Evolutionary conservation across 257 asterid species (phyloP), one percentile per base, ranked within the genome.

Genomic region (Leonotis leonurus): DNA sequence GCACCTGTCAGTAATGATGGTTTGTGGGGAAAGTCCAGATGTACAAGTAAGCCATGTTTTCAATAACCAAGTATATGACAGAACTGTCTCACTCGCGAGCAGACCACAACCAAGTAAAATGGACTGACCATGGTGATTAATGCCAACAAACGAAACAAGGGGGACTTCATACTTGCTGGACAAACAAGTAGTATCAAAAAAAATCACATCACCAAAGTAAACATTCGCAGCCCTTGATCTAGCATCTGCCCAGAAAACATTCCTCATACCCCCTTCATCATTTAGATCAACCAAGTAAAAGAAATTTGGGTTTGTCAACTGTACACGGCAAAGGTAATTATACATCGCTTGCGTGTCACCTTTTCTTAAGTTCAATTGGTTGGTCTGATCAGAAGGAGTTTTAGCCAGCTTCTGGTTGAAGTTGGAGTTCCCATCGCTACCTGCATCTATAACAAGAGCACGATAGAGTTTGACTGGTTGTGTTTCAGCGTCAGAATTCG

Each of bases 61-160:
- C 56, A 87, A 78, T 14, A 87, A 52, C 97, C 95, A 89, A 56
- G 49, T 52, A 74, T 87, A 89, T 1, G 90, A 89, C 64, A 73
- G 73, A 10, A 25, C 44, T 0, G 76, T 78, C 74, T 83, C 97
- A 6, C 81, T 73, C 3, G 95, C 75, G 68, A 89, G 94, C 57
- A 89, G 69, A 56, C 94, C 94, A 67, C 97, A 87, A n/a, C 95
- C 97, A 46, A 89, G 82, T 69, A 87, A 80, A 56, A 87, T 77
- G 2, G 78, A 79, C 41, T 81, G 94, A 37, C 85, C 95, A 58
- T 86, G 95, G 75, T 89, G 88, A 83, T 89, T 89, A 57, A 79
- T 60, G 62, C 95, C 88, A 29, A 89, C 92, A 69, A 89, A 73
- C 46, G 85, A 58, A 67, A 81, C 90, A 9, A 90, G 85, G 37